Percentiles rank a stretch among this genome's conserved stretches.
Conservation (phyloP, 192 early-diverging fungal species). For the Coemansia asiatica region DNA sequence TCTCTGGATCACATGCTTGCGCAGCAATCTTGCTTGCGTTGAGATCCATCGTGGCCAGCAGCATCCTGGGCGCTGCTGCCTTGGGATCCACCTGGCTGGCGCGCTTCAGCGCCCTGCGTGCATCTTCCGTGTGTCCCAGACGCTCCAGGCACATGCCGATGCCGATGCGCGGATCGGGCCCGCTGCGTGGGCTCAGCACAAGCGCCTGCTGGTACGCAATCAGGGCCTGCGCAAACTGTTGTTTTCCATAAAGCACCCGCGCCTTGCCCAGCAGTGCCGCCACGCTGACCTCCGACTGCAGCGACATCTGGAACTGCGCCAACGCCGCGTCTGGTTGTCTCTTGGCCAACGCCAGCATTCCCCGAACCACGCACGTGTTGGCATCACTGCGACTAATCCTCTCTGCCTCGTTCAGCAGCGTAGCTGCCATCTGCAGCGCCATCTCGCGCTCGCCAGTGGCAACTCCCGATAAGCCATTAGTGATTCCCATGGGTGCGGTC, state of each 20-base stretch:
- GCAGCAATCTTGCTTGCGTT: conserved; percentile 63
- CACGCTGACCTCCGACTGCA: conserved; percentile 46
- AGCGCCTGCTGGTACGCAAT: conserved; percentile 76
- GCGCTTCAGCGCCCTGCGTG: conserved; percentile 69
- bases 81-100: conserved; percentile 66
- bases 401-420: conserved; percentile 74
- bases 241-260: conserved; percentile 63
- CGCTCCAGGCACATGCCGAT: conserved; percentile 86
- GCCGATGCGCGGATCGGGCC: conserved; percentile 74
- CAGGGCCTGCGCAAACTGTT: conserved; percentile 71
- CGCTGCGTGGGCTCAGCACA: conserved; percentile 57
- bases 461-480: not conserved
- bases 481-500: not conserved
- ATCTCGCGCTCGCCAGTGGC: conserved; percentile 59
- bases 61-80: conserved; percentile 68
- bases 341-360: conserved; percentile 48
- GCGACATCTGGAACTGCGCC: conserved; percentile 54
- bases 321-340: conserved; percentile 42
- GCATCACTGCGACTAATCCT: conserved; percentile 68
- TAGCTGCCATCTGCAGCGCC: conserved; percentile 67
- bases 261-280: conserved; percentile 60
- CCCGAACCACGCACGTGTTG: conserved; percentile 74
- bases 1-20: not conserved
- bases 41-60: conserved; percentile 77
- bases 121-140: conserved; percentile 65